Evolutionary conservation across 2,329 filamentous ascomycete species (phyloP), one percentile per base, ranked within the genome.

Genomic region (Pseudogymnoascus sp.): DNA sequence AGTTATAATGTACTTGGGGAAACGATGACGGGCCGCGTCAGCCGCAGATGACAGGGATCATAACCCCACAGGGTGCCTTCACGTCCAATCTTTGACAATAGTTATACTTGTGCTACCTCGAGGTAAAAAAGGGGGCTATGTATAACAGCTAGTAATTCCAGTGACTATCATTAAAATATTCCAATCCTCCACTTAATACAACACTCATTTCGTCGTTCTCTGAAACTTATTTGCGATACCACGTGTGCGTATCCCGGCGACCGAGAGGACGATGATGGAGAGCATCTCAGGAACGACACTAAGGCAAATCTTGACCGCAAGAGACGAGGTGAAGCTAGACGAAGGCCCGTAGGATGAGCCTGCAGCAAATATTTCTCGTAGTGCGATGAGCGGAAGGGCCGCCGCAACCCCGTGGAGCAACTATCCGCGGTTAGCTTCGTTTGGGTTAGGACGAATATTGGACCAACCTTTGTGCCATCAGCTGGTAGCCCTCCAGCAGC

Each of bases 341-440:
- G 47, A 57, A 12, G 47, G 26, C 10, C n/a, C 47, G 47, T 18
- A 57, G n/a, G 47, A 57, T 34, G 47, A 31, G 26, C 47, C 47
- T 11, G 47, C 47, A 57, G 47, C 47, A 34, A 31, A 57, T 57
- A 57, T 57, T 57, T 57, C 47, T 57, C 47, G 47, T 16, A 57
- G 26, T 18, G 47, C 47, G n/a, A 57, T 34, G n/a, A 57, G 11
- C 16, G 47, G 47, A 18, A 57, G 47, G 26, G 47, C 47, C 10
- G 47, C 26, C 5, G 47, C 47, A 57, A 57, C 47, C 8, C 47
- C 47, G 16, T 57, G n/a, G 47, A 57, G 47, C 26, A 57, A 57
- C 47, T 57, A 12, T 16, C 26, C 4, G 2, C 7, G 12, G 47
- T 57, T 31, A 57, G 26, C 10, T 34, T 11, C 1, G 12, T 31